Percentiles rank a stretch among this genome's conserved stretches.
Conservation (phyloP, 2,329 filamentous ascomycete species). For the Aspergillus hiratsukae region DNA sequence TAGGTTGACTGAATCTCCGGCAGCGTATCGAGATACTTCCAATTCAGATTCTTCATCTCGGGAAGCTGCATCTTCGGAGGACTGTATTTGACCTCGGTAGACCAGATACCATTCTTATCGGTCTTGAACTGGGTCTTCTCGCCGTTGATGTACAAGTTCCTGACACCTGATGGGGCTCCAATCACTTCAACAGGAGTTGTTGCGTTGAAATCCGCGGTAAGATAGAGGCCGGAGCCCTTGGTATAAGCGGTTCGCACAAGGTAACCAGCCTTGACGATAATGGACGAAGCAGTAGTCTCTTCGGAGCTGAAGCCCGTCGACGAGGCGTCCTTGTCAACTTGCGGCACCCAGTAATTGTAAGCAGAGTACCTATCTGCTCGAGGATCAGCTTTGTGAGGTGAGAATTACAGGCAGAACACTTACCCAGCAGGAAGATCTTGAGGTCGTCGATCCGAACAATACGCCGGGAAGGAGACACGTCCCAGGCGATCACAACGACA, state of each 20-base stretch:
- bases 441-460: constrained; percentile 41
- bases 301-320: constrained; percentile 29
- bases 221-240: constrained; percentile 51
- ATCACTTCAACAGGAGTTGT: constrained; percentile 66
- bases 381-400: constrained; percentile 9
- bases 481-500: constrained; percentile 46
- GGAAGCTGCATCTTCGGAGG: constrained; percentile 54
- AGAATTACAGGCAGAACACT: constrained; percentile 10
- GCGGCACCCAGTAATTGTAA: constrained; percentile 43
- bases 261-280: constrained; percentile 43
- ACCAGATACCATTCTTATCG: constrained; percentile 46
- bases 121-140: constrained; percentile 39
- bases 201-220: constrained; percentile 68
- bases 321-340: constrained; percentile 27
- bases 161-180: constrained; percentile 53
- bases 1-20: constrained; percentile 63
- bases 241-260: constrained; percentile 48
- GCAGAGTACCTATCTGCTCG: constrained; percentile 48
- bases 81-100: constrained; percentile 48
- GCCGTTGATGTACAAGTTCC: constrained; percentile 61
- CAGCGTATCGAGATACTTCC: constrained; percentile 67
- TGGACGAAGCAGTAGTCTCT: constrained; percentile 26
- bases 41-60: constrained; percentile 54
- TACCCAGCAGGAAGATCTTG: constrained; percentile 53
- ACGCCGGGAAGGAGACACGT: constrained; percentile 47